These are phyloP conservation scores for Citrus inodora DNA, from an alignment of 345 rosid species.

Conservation along the genomic window DNA sequence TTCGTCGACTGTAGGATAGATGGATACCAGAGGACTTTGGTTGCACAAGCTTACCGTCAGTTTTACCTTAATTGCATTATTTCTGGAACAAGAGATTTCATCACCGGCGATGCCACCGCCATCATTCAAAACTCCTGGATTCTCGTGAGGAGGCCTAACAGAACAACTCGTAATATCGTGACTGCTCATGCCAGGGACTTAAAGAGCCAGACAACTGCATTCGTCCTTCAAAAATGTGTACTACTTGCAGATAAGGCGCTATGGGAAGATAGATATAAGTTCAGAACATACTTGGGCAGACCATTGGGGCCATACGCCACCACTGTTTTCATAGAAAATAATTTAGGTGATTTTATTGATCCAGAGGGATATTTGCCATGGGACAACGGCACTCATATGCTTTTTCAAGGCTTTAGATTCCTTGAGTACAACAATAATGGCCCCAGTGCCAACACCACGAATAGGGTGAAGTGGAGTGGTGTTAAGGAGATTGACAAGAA, in stretches of 20 bases:
- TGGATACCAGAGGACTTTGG: conserved; percentile 71
- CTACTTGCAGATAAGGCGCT: conserved; percentile 61
- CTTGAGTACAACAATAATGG: conserved; percentile 63
- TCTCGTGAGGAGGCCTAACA: conserved; percentile 46
- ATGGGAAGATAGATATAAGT: conserved; percentile 23
- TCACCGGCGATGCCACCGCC: conserved; percentile 59
- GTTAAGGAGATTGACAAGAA: conserved; percentile 29
- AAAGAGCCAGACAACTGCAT: conserved; percentile 34
- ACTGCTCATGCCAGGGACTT: conserved; percentile 55
- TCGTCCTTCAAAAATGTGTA: conserved; percentile 72
- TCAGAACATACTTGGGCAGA: conserved; percentile 61
- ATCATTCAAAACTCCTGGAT: conserved; percentile 67
- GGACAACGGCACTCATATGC: neutral
- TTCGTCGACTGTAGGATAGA: conserved; percentile 62
- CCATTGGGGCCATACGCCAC: conserved; percentile 67
- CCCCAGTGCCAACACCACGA: conserved; percentile 45
- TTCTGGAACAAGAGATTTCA: conserved; percentile 78
- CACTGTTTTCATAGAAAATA: conserved; percentile 53
- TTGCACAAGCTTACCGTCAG: conserved; percentile 51
- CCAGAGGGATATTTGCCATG: conserved; percentile 56
- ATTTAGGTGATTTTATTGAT: conserved; percentile 56
- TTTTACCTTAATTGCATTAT: conserved; percentile 67
- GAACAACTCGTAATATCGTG: conserved; percentile 46
- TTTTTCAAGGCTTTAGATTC: conserved; percentile 39
- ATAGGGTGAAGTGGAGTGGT: conserved; percentile 57